Evolutionary conservation across 2,329 filamentous ascomycete species (phyloP), one percentile per base, ranked within the genome.

Genomic region (Fusarium sp.): DNA sequence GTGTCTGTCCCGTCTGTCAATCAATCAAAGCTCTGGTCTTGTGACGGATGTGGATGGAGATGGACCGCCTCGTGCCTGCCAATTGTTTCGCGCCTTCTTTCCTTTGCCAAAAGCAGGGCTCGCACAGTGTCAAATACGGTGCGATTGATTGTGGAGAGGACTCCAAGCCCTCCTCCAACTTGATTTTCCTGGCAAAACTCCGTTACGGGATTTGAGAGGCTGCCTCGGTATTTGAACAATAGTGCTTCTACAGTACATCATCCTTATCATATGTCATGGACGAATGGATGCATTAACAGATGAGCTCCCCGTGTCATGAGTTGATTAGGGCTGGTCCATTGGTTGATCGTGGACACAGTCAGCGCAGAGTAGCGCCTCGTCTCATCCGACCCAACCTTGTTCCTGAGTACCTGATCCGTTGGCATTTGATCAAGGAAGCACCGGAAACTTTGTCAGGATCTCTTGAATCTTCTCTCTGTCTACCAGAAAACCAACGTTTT

Each of bases 361-460:
- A 67, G 68, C 69, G 62, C 68, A 74, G 58, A 58, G 58, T 59
- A 72, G 70, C 72, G 63, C 72, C 64, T 74, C 70, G 61, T 65
- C 67, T 69, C 60, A 54, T 62, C 68, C 63, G 61, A 65, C 55
- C 29, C 50, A 72, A 73, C 69, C 70, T 60, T 70, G 68, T 70
- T 70, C 68, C 68, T 68, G 53, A 42, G 68, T 70, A 55, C 67
- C 58, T 70, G 64, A 67, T 67, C 62, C 54, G 58, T 67, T 64
- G 58, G 53, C 55, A 58, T 59, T 46, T 29, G 34, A 49, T 53
- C 13, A 33, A 34, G 50, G 31, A 49, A 49, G 20, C 23, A 49
- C 42, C 42, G 50, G 18, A 6, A 34, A 51, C 10, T 51, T 14
- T 51, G 27, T 25, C 11, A 29, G 25, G n/a, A 18, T 42, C 11